Base-by-base conservation (phyloP, 495 filamentous ascomycete genomes). In the Penicillium maclennaniae region DNA sequence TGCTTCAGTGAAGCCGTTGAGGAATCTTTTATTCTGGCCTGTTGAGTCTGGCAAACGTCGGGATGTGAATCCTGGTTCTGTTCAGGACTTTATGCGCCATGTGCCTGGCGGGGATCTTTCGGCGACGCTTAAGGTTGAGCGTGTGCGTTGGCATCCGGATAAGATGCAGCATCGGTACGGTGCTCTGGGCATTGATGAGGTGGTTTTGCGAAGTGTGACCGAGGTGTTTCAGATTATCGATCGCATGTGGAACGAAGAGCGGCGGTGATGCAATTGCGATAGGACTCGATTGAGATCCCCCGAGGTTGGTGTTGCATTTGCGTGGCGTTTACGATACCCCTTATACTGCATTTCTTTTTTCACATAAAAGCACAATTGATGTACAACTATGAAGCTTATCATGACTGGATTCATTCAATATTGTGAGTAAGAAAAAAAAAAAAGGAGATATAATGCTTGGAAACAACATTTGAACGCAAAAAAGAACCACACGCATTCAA, bases 111-210 rank as follows among this genome's bases (percentile, higher is more conserved):
- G 21, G 5, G 69, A 76, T 49, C 66, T 91, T 28, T 53, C 79
- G 42, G 74, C 77, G 16, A 74, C 81, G 25, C 71, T 99, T 36
- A 97, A 96, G 70, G 67, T 79, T 16, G 93, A 99, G 73, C 81
- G 93, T 36, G 83, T 97, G 9, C 74, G 91, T 9, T 99, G 93
- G 93, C 93, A 99, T 80, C 93, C 93, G 9, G 93, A 99, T 70
- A 99, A 97, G 77, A 87, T 97, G 28, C 90, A 95, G 76, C 95
- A 97, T 71, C 81, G 85, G 43, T 84, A 92, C 59, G 88, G 90
- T 2, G 82, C 78, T 0, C 68, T 78, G 51, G 77, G 79, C 6
- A 72, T 88, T 39, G 84, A 89, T 41, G 82, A 87, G 16, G 69
- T 75, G 3, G 82, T 84, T 1, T 79, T 95, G 67, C 86, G 86